These are phyloP conservation scores for Cyclotella choctawhatcheeana DNA, from an alignment of 108 stramenopile species.

Conservation along the genomic window DNA sequence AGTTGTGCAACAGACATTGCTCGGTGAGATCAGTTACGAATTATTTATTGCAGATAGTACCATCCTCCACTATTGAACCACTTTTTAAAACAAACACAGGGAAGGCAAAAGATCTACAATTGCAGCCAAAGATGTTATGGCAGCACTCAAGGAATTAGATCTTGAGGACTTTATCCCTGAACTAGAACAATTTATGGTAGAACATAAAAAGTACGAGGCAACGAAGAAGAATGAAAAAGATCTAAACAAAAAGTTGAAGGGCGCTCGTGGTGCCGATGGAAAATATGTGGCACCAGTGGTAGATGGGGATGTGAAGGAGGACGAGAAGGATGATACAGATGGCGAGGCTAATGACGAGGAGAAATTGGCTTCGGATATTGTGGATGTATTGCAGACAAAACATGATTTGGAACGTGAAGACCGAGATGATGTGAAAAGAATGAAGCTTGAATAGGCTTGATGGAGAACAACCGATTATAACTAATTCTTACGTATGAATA, in stretches of 20 bases:
- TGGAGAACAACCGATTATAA: too few relatives aligned
- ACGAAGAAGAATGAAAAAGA: conserved; percentile 71
- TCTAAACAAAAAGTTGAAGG: conserved; percentile 13
- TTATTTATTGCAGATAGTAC: not conserved
- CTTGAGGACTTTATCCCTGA: conserved; percentile 75
- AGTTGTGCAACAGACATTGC: conserved; percentile 87
- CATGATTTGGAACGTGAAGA: not conserved
- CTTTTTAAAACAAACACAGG: conserved; percentile 11
- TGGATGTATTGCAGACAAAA: not conserved
- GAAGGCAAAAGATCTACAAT: conserved; percentile 86
- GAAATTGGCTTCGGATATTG: not conserved
- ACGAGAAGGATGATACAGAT: conserved; percentile 9
- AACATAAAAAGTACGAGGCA: conserved; percentile 68
- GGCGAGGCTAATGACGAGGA: conserved; percentile 13
- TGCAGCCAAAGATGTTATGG: conserved; percentile 82
- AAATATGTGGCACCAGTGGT: conserved; percentile 1
- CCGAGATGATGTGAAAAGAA: too few relatives aligned
- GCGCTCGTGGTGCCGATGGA: conserved; percentile 21
- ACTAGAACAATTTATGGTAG: conserved; percentile 60
- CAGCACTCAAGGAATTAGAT: conserved; percentile 81
- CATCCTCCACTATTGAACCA: not conserved
- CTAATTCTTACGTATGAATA: too few relatives aligned
- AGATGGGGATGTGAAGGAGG: not conserved
- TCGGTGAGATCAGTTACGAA: not conserved
- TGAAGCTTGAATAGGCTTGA: too few relatives aligned